Percentiles rank a stretch among this genome's conserved stretches.
Conservation (phyloP, 257 asterid genomes). For the Scutellaria baicalensis region DNA sequence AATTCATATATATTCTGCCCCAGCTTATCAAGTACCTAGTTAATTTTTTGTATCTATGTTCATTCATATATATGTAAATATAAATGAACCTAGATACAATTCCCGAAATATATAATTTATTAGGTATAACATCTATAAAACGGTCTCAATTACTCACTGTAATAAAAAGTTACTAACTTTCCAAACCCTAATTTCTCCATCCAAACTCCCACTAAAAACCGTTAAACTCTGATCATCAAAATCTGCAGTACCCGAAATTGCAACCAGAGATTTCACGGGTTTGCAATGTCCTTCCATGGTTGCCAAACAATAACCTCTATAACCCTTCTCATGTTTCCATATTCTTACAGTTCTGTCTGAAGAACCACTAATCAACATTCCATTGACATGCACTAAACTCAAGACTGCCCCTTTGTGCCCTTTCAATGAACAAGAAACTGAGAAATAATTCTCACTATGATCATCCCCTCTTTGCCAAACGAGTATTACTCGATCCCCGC, state of each 20-base stretch:
- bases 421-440: slow-evolving; percentile 16
- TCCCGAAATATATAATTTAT: too few species aligned
- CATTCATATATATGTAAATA: too few species aligned
- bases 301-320: slow-evolving; percentile 26
- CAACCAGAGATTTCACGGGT: slow-evolving; percentile 40
- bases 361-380: slow-evolving; percentile 47
- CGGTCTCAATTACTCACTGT: background rate
- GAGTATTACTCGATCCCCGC: slow-evolving; percentile 31
- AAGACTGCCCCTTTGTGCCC: slow-evolving; percentile 50
- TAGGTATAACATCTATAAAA: too few species aligned
- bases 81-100: too few species aligned
- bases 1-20: background rate
- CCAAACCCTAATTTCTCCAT: slow-evolving; percentile 59
- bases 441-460: background rate
- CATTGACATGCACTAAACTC: slow-evolving; percentile 30
- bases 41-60: too few species aligned
- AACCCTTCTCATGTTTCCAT: slow-evolving; percentile 30
- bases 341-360: slow-evolving; percentile 41
- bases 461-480: slow-evolving; percentile 28
- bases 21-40: too few species aligned
- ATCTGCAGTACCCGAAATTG: slow-evolving; percentile 11
- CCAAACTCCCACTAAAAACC: slow-evolving; percentile 50
- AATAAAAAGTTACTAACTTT: slow-evolving; percentile 21
- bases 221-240: slow-evolving; percentile 18
- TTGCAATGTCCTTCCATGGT: slow-evolving; percentile 44